phyloP scores from a whole-genome alignment of 1,139 yeast genomes.

The Tardiomyces depauwii region DNA sequence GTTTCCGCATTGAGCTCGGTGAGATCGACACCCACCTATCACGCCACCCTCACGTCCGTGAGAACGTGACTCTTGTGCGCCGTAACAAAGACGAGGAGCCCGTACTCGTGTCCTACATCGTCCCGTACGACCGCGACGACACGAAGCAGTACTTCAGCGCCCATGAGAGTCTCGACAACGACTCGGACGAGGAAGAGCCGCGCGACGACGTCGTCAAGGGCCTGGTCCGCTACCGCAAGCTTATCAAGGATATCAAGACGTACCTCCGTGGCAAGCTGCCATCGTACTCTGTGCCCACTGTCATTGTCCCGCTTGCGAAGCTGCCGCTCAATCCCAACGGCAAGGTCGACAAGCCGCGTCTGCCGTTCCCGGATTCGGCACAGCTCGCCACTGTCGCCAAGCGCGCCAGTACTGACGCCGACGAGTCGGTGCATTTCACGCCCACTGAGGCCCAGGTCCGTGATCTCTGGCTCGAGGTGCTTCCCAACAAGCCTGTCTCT shows the following conservation, averaged over 20 bases:
- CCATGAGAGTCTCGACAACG: slow-evolving; percentile 27
- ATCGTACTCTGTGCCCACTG: slow-evolving; percentile 84
- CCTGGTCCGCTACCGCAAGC: slow-evolving; percentile 59
- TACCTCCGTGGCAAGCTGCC: slow-evolving; percentile 86
- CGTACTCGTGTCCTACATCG: slow-evolving; percentile 80
- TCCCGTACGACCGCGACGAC: slow-evolving; percentile 42
- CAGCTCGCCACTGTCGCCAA: slow-evolving; percentile 61
- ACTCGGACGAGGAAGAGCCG: slow-evolving; percentile 38
- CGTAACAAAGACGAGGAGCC: slow-evolving; percentile 91
- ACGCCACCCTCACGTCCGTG: slow-evolving; percentile 84
- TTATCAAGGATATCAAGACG: slow-evolving; percentile 69
- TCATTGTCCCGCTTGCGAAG: slow-evolving; percentile 75
- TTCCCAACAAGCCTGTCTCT: slow-evolving; percentile 76
- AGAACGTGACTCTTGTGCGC: slow-evolving; percentile 85
- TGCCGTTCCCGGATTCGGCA: slow-evolving; percentile 88
- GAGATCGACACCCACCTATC: slow-evolving; percentile 96
- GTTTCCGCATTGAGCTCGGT: slow-evolving; percentile 95
- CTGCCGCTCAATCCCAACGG: slow-evolving; percentile 97
- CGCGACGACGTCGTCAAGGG: slow-evolving; percentile 54
- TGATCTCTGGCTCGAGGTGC: slow-evolving; percentile 74
- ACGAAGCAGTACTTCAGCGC: not conserved
- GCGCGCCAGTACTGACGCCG: slow-evolving; percentile 14
- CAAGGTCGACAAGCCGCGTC: slow-evolving; percentile 92
- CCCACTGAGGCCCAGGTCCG: slow-evolving; percentile 57
- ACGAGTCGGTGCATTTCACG: slow-evolving; percentile 20